Percentiles rank a stretch among this genome's conserved stretches.
These are phyloP conservation scores for Diaporthe citri DNA, from an alignment of 2,329 filamentous ascomycete species.

Conservation along the genomic window DNA sequence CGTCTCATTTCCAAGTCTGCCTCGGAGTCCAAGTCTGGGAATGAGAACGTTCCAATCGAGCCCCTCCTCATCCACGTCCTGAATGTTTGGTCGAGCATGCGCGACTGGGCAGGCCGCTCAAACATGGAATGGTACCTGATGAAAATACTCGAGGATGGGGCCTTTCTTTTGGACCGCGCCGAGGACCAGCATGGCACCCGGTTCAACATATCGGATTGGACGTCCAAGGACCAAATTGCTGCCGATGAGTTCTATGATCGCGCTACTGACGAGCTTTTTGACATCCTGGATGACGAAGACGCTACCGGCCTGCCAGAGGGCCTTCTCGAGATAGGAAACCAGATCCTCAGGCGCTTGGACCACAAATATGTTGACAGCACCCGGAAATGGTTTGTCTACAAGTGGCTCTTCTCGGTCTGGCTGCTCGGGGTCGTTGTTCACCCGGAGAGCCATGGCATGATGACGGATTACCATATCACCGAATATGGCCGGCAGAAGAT, in stretches of 20 bases:
- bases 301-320: conserved; percentile 88
- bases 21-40: conserved; percentile 78
- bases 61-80: conserved; percentile 86
- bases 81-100: conserved; percentile 87
- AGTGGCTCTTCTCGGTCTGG: conserved; percentile 93
- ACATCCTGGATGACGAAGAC: conserved; percentile 86
- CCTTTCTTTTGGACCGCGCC: conserved; percentile 88
- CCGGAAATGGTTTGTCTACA: conserved; percentile 85
- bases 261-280: conserved; percentile 85
- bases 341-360: conserved; percentile 83
- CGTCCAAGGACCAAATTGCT: conserved; percentile 82
- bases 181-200: conserved; percentile 81
- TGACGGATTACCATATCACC: conserved; percentile 92
- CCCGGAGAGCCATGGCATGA: conserved; percentile 83
- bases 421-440: conserved; percentile 86
- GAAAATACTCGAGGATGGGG: conserved; percentile 92
- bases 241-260: conserved; percentile 90
- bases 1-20: conserved; percentile 84
- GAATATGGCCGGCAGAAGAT: conserved; percentile 90
- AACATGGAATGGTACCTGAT: conserved; percentile 96
- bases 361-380: conserved; percentile 79
- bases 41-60: conserved; percentile 60
- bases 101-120: conserved; percentile 89
- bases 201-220: conserved; percentile 79
- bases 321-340: conserved; percentile 85